Conservation (phyloP, 371 early-diverging fungal genomes). For the Lichtheimia corymbifera region DNA sequence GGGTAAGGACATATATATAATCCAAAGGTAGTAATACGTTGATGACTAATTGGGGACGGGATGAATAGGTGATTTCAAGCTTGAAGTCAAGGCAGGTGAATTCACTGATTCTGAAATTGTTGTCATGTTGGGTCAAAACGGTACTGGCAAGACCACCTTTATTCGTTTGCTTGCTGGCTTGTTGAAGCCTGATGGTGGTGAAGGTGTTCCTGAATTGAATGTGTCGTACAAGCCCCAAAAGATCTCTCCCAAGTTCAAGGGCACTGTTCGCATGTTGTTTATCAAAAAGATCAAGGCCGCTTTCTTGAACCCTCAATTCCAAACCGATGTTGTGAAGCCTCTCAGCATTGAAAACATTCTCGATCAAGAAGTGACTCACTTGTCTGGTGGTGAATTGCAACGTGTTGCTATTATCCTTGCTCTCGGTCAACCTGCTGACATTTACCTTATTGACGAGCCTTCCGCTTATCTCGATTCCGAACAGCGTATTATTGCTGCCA, state of each 20-base stretch:
- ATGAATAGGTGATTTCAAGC: conserved; percentile 74
- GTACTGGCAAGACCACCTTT: conserved; percentile 99
- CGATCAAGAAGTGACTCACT: conserved; percentile 89
- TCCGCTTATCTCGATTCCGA: conserved; percentile 99
- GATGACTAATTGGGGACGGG: not conserved
- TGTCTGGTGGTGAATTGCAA: conserved; percentile 99
- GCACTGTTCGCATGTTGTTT: conserved; percentile 96
- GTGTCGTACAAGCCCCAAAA: conserved; percentile 99
- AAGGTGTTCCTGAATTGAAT: conserved; percentile 81
- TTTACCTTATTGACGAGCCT: conserved; percentile 99
- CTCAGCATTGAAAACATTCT: conserved; percentile 92
- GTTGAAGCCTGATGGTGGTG: conserved; percentile 82
- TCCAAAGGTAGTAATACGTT: not conserved
- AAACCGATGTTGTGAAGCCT: conserved; percentile 98
- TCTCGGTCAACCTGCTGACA: conserved; percentile 96
- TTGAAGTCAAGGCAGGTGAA: conserved; percentile 83
- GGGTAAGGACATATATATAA: conserved; percentile 26
- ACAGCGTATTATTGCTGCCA: conserved; percentile 99
- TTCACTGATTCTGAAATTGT: conserved; percentile 99
- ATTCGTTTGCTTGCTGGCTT: conserved; percentile 96
- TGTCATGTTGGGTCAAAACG: conserved; percentile 99
- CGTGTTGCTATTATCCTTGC: conserved; percentile 98
- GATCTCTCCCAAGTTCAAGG: conserved; percentile 96
- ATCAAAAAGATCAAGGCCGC: conserved; percentile 90
- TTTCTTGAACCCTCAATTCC: conserved; percentile 96